These are phyloP conservation scores for Mucor lusitanicus DNA, from an alignment of 371 early-diverging fungal species.

Conservation along the genomic window DNA sequence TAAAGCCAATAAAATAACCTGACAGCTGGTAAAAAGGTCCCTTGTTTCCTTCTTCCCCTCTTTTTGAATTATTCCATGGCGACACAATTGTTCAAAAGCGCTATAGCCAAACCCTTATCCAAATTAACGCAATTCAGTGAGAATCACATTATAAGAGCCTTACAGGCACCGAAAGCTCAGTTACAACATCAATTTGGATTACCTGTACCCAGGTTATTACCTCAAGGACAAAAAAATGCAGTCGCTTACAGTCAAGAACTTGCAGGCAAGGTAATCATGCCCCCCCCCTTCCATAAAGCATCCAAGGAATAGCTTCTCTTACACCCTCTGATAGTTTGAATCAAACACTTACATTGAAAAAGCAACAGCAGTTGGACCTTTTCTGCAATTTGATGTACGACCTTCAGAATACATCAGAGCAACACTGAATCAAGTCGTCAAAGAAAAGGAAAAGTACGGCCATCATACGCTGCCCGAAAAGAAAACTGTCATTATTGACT, in stretches of 20 bases:
- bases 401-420: conserved; percentile 49
- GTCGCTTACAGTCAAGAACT: conserved; percentile 55
- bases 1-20: background rate
- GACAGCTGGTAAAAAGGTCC: background rate
- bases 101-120: conserved; percentile 46
- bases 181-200: conserved; percentile 31
- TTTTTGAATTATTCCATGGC: background rate
- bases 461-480: conserved; percentile 8
- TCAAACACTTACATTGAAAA: conserved; percentile 42
- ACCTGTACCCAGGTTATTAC: conserved; percentile 30
- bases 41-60: background rate
- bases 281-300: no score
- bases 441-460: conserved; percentile 36
- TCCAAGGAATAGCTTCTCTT: no score
- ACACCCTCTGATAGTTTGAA: conserved; percentile 18
- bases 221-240: conserved; percentile 41
- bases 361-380: conserved; percentile 64
- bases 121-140: conserved; percentile 17
- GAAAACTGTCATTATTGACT: conserved; percentile 86
- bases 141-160: conserved; percentile 2
- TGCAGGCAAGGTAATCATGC: conserved; percentile 45
- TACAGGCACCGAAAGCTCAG: conserved; percentile 25
- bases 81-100: conserved; percentile 33
- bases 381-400: conserved; percentile 73
- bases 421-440: conserved; percentile 52